Conservation (phyloP, 371 early-diverging fungal species). For the Funneliformis caledonium region DNA sequence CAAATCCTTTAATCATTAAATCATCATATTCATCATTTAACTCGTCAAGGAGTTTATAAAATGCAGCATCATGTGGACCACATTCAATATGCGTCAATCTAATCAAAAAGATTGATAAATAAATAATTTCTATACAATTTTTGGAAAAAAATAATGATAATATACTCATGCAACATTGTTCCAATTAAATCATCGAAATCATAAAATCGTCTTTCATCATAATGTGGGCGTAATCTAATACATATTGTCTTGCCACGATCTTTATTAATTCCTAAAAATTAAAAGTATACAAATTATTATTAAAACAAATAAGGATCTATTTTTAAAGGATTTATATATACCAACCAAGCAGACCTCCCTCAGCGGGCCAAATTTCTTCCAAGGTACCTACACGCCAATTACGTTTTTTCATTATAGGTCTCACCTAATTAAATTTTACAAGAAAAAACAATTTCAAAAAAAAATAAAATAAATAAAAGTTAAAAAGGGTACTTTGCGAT, state of each 20-base stretch:
- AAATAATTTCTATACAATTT: constrained; percentile 8
- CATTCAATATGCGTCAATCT: constrained; percentile 66
- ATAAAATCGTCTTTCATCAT: constrained; percentile 55
- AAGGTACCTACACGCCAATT: constrained; percentile 58
- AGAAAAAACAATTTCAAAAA: not conserved
- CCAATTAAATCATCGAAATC: constrained; percentile 65
- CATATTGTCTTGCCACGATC: constrained; percentile 63
- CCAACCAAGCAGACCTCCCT: constrained; percentile 58
- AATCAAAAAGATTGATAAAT: not conserved
- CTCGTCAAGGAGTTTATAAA: constrained; percentile 62
- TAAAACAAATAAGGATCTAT: too few relatives aligned
- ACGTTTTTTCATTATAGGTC: constrained; percentile 64
- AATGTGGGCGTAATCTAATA: constrained; percentile 59
- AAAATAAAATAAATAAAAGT: not conserved
- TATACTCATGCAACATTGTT: constrained; percentile 70
- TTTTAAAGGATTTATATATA: not conserved
- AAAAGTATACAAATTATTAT: too few relatives aligned
- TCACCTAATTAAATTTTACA: constrained; percentile 48
- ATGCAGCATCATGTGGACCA: constrained; percentile 68
- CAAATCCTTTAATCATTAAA: constrained; percentile 53
- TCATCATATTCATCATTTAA: constrained; percentile 60
- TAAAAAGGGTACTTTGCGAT: not conserved
- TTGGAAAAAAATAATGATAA: not conserved
- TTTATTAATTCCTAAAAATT: constrained; percentile 58
- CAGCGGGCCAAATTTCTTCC: constrained; percentile 64